Evolutionary conservation across 164 flowering plant species (phyloP).

Genomic region (Kalanchoe fedtschenkoi): DNA sequence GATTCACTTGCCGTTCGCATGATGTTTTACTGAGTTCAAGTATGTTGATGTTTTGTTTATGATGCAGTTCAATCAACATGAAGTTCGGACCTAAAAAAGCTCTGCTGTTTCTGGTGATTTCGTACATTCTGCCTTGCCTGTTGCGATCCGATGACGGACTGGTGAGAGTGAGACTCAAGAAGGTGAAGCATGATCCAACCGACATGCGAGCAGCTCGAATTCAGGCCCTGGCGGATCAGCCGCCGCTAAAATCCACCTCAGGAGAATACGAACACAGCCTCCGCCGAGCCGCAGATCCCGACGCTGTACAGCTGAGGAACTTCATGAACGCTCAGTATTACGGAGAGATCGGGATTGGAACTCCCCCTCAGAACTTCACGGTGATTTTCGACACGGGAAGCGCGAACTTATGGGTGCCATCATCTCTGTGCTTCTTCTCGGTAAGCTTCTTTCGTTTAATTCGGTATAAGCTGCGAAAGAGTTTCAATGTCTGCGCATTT

Average conservation of each 20-base stretch:
- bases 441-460: background rate
- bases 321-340: constrained; percentile 7
- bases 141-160: background rate
- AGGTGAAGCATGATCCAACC: background rate
- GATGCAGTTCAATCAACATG: too few species aligned
- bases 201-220: background rate
- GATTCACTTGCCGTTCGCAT: too few species aligned
- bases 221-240: background rate
- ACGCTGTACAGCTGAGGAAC: constrained; percentile 1
- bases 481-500: background rate
- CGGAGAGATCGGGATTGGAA: constrained; percentile 1
- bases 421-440: constrained; percentile 2
- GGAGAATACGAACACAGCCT: background rate
- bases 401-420: constrained; percentile 8
- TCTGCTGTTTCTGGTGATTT: background rate
- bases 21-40: too few species aligned
- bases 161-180: constrained; percentile 3
- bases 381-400: constrained; percentile 8
- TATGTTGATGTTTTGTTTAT: too few species aligned
- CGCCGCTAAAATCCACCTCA: background rate
- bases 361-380: constrained; percentile 2
- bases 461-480: too few species aligned
- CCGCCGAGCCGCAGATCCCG: constrained; percentile 1
- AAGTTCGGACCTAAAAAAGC: too few species aligned
- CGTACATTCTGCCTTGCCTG: background rate